Conservation (phyloP, 2,329 filamentous ascomycete genomes). For the Didymella pinodella region DNA sequence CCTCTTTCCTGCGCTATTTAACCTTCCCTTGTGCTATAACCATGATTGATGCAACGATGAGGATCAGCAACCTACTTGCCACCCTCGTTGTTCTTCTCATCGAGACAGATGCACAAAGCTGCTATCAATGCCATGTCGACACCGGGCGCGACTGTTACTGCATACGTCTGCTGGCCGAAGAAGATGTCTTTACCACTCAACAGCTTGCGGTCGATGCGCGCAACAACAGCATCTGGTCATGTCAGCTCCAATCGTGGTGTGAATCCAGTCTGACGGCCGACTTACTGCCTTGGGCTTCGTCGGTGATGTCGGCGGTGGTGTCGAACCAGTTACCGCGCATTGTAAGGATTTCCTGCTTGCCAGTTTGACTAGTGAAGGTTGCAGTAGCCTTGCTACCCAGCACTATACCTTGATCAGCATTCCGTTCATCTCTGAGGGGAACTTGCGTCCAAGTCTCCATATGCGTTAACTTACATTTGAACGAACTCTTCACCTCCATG, state of each 20-base stretch:
- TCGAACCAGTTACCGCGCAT: slow-evolving; percentile 71
- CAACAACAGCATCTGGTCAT: slow-evolving; percentile 57
- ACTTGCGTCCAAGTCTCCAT: neutral
- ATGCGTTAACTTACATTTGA: slow-evolving; percentile 56
- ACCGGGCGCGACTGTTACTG: slow-evolving; percentile 67
- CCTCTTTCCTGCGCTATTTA: neutral
- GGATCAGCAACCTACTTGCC: neutral
- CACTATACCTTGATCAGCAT: slow-evolving; percentile 43
- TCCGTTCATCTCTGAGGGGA: neutral
- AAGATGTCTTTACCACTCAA: slow-evolving; percentile 66
- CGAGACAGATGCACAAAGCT: slow-evolving; percentile 72
- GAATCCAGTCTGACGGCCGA: neutral
- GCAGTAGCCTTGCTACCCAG: slow-evolving; percentile 63
- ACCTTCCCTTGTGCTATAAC: no score
- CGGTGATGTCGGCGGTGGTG: slow-evolving; percentile 64
- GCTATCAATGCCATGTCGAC: slow-evolving; percentile 72
- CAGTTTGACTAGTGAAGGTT: slow-evolving; percentile 55
- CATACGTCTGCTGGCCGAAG: slow-evolving; percentile 71
- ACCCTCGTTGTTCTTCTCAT: slow-evolving; percentile 58
- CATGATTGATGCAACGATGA: neutral
- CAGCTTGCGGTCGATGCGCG: slow-evolving; percentile 66
- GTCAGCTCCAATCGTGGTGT: neutral
- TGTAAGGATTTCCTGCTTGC: slow-evolving; percentile 41
- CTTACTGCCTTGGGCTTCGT: slow-evolving; percentile 52
- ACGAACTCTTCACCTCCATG: slow-evolving; percentile 64